A percentile compares a stretch with the other conserved stretches of the same genome.
Evolutionary conservation across 2,329 filamentous ascomycete species (phyloP).

Genomic region (Hypomyces perniciosus): DNA sequence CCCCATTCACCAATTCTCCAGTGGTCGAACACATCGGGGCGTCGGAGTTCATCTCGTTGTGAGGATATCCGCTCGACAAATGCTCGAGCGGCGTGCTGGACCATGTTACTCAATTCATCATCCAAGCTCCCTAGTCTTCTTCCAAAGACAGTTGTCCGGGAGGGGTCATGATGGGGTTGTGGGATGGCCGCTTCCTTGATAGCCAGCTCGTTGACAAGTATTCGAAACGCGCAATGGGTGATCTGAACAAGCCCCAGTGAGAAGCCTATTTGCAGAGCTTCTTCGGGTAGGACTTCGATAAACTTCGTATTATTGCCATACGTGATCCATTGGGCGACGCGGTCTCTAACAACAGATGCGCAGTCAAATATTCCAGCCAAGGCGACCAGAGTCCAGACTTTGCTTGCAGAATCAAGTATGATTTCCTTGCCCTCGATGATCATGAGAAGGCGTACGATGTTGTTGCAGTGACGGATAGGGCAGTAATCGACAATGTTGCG

Average conservation of each 20-base stretch:
- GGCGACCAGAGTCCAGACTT: constrained; percentile 61
- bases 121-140: constrained; percentile 42
- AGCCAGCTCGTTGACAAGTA: constrained; percentile 59
- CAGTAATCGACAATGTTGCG: constrained; percentile 54
- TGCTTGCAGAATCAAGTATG: constrained; percentile 57
- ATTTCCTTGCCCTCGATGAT: constrained; percentile 50
- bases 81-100: constrained; percentile 52
- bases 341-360: constrained; percentile 37
- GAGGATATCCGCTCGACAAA: constrained; percentile 41
- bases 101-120: constrained; percentile 49
- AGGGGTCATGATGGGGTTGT: background rate
- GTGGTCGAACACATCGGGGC: constrained; percentile 26
- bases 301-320: constrained; percentile 49
- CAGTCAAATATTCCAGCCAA: constrained; percentile 56
- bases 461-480: constrained; percentile 54
- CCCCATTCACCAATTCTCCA: constrained; percentile 30
- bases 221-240: constrained; percentile 46
- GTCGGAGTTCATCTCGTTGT: constrained; percentile 14
- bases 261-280: constrained; percentile 51
- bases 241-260: constrained; percentile 38
- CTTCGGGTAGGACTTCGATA: constrained; percentile 58
- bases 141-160: constrained; percentile 35
- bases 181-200: constrained; percentile 33
- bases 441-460: constrained; percentile 57
- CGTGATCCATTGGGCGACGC: constrained; percentile 54